Evolutionary conservation across 495 filamentous ascomycete species (phyloP), one percentile per base, ranked within the genome.

Genomic region (Neurospora sp.): DNA sequence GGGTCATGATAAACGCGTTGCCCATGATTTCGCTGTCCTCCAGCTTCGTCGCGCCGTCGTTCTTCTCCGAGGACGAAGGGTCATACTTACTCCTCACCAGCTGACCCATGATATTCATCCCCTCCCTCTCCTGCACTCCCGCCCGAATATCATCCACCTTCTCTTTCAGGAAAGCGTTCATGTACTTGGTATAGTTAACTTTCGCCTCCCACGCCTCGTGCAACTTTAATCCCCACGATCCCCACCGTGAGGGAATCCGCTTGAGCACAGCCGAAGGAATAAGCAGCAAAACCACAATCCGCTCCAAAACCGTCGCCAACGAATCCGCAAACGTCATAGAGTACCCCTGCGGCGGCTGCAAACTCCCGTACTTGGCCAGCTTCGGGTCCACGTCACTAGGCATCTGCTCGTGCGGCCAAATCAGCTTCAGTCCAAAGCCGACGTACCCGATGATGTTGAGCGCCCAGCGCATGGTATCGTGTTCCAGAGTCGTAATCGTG

Each of bases 1-100:
- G 82, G 47, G 89, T 86, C 78, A 91, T 89, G 75, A 92, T 86
- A 78, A 92, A 93, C 12, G 89, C 87, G 76, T 93, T 91, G 39
- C 89, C 89, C 35, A 91, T 82, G 74, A 93, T 89, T 68, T 92
- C 90, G 18, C 81, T 80, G 74, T 90, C 85, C 4, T 79, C 79
- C 12, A 90, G 76, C 39, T 81, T 74, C 53, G 12, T 31, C 22
- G 38, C 47, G 40, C 47, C 68, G 12, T 65, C 42, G 3, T 39
- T 42, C 16, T 71, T 72, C 47, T 80, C 76, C 20, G 40, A 70
- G 10, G 41, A 47, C 10, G 73, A 70, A 20, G 80, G 72, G 41
- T 79, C 80, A 76, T 87, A 84, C 22, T 78, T 80, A 3, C 84
- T 83, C 37, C 80, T 83, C 1, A 87, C 84, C 3, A 90, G 80